phyloP scores from a whole-genome alignment of 257 asterid species.

The Solanum megistacrolobum region DNA sequence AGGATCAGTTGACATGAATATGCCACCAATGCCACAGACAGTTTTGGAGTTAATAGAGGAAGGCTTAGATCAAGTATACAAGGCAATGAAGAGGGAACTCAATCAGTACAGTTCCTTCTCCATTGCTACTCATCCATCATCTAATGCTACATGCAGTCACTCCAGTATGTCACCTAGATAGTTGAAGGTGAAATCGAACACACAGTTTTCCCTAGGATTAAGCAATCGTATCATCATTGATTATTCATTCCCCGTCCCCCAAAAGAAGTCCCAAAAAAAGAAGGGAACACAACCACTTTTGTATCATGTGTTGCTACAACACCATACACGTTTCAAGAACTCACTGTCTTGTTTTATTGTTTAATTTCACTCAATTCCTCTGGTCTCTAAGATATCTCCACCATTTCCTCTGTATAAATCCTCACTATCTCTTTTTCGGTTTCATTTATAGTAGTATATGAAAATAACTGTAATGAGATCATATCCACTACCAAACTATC shows the following conservation, averaged over 20 bases:
- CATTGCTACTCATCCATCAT: slow-evolving; percentile 46
- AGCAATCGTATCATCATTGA: background rate
- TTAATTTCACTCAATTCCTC: background rate
- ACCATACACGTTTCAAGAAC: background rate
- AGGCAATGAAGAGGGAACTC: slow-evolving; percentile 77
- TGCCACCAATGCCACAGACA: slow-evolving; percentile 77
- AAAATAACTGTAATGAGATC: background rate
- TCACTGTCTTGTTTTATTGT: background rate
- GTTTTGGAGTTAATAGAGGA: slow-evolving; percentile 78
- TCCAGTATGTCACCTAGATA: slow-evolving; percentile 80
- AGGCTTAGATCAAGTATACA: slow-evolving; percentile 74
- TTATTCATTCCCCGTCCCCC: background rate
- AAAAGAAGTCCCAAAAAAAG: background rate
- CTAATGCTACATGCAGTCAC: slow-evolving; percentile 77
- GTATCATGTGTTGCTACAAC: background rate
- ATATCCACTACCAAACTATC: background rate
- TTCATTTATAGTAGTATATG: background rate
- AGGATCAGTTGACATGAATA: slow-evolving; percentile 48
- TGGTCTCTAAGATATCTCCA: background rate
- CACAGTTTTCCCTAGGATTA: background rate
- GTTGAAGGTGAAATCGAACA: background rate
- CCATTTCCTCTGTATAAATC: background rate
- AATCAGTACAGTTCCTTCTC: slow-evolving; percentile 61
- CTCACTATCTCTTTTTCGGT: background rate
- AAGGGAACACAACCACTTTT: background rate